phyloP scores from a whole-genome alignment of 176 grass and related monocot species.

The Panicum miliaceum region DNA sequence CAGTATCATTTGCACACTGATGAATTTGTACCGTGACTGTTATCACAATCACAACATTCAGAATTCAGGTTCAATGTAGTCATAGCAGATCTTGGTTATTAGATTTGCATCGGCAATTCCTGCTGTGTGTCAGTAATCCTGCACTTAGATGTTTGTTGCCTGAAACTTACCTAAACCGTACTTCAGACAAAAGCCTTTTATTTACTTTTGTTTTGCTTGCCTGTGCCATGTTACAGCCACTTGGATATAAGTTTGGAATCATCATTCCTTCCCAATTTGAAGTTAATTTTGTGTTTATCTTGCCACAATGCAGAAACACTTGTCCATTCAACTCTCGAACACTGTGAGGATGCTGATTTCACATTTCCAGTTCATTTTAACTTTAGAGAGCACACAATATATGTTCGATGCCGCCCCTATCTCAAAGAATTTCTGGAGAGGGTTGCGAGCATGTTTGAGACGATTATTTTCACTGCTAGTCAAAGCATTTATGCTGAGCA shows the following conservation, averaged over 20 bases:
- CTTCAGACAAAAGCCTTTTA: not conserved
- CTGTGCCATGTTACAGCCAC: not conserved
- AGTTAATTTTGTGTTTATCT: slow-evolving; percentile 6
- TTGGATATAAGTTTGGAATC: not conserved
- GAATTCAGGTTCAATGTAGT: not conserved
- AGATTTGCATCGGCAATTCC: not conserved
- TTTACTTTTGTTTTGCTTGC: not conserved
- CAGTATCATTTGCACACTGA: not conserved
- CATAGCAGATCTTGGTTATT: not conserved
- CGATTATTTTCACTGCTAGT: slow-evolving; percentile 95
- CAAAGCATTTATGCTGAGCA: slow-evolving; percentile 97
- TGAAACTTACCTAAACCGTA: not conserved
- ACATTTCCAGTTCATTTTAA: slow-evolving; percentile 97
- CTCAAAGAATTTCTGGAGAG: slow-evolving; percentile 85
- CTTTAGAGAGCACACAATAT: slow-evolving; percentile 84
- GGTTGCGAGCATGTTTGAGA: slow-evolving; percentile 83
- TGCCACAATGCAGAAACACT: slow-evolving; percentile 78
- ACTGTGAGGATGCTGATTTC: slow-evolving; percentile 81
- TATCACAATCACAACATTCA: not conserved
- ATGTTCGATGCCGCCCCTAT: slow-evolving; percentile 86
- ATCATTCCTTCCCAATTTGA: not conserved
- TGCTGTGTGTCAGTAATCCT: not conserved
- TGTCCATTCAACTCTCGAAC: slow-evolving; percentile 93
- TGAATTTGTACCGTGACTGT: not conserved
- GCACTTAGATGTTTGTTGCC: not conserved